Evolutionary conservation across 306 rosid genomes (phyloP), one percentile per base, ranked within the genome.

Genomic region (Cercis canadensis): DNA sequence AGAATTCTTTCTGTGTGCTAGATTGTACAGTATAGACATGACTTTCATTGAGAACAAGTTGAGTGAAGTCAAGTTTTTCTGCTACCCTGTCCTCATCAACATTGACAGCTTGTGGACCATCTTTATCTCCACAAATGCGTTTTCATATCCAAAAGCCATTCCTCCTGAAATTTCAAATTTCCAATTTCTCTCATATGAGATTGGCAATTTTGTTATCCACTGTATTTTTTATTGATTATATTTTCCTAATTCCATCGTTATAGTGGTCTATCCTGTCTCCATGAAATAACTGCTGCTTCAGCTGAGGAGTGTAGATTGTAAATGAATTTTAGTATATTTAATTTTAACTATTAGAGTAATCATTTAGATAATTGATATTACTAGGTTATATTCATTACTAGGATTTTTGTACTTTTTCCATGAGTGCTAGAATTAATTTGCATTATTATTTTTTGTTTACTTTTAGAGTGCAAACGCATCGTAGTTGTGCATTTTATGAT

Each of bases 181-280:
- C n/a, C 19, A 52, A 36, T 41, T 12, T 70, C 36, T 57, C 19
- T 21, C 39, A 44, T 51, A 50, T 62, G 14, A 14, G 40, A 29
- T 46, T 37, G 32, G 6, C 21, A 14, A 57, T 50, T 31, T 15
- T 72, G 16, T 40, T 11, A 10, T 60, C 52, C 6, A 5, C 31
- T 31, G 21, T 40, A 32, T 54, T 60, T 41, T 10, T 53, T 62
- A 41, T 52, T 53, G 49, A 51, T 21, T 29, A 52, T 43, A 31
- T 40, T 40, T 21, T 31, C 47, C 64, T 40, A 11, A 43, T 51
- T 9, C 54, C 56, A 2, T 62, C 24, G 17, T 72, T 72, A 50
- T 51, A 15, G 18, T 39, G 3, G 21, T 7, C n/a, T 3, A 24
- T 7, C 62, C 11, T 19, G 19, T 32, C 19, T 14, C 62, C 17